Evolutionary conservation across 805 yeast genomes (phyloP).

Genomic region (Torulaspora microellipsoides): DNA sequence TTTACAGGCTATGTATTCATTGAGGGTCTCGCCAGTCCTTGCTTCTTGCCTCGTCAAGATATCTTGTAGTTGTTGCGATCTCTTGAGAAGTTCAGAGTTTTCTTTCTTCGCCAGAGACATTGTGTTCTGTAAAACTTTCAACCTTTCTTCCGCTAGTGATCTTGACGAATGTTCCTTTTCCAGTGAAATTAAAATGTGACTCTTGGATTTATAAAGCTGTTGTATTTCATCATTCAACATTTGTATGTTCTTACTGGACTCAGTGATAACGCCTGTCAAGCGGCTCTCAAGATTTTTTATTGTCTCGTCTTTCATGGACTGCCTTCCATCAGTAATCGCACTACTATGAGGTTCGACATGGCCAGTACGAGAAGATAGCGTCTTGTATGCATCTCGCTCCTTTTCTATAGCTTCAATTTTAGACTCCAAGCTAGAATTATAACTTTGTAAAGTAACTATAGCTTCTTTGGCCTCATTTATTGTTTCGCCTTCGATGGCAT

Average conservation of each 20-base stretch:
- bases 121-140: slow-evolving; percentile 39
- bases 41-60: slow-evolving; percentile 44
- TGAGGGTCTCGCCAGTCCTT: slow-evolving; percentile 44
- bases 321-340: background rate
- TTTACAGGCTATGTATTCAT: slow-evolving; percentile 53
- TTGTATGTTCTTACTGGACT: slow-evolving; percentile 43
- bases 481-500: slow-evolving; percentile 40
- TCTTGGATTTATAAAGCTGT: slow-evolving; percentile 39
- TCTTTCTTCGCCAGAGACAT: slow-evolving; percentile 42
- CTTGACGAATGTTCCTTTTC: slow-evolving; percentile 53
- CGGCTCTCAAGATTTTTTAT: slow-evolving; percentile 26
- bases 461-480: slow-evolving; percentile 66
- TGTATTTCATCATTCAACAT: slow-evolving; percentile 47
- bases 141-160: slow-evolving; percentile 50
- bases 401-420: slow-evolving; percentile 51
- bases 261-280: slow-evolving; percentile 22
- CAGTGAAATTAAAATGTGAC: slow-evolving; percentile 45
- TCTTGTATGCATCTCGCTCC: slow-evolving; percentile 66
- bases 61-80: slow-evolving; percentile 40
- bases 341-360: background rate
- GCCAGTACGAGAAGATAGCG: background rate
- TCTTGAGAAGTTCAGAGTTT: slow-evolving; percentile 40
- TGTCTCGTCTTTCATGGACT: slow-evolving; percentile 10
- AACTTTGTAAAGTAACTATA: slow-evolving; percentile 55
- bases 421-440: slow-evolving; percentile 47